Conservation (phyloP, 306 rosid genomes). For the Cicer judaicum region DNA sequence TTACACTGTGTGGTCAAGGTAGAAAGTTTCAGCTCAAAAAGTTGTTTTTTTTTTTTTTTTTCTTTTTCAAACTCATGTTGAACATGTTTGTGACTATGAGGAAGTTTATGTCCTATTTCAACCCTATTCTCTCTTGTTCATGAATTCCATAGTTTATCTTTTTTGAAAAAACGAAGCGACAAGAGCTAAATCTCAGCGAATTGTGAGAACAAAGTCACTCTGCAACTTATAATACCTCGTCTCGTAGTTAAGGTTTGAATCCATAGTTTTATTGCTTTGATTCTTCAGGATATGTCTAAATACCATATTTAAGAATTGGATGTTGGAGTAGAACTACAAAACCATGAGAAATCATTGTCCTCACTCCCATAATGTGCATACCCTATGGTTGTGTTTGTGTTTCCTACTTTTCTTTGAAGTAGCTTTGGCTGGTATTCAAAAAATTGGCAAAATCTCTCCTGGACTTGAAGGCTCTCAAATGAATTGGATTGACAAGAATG, state of each 20-base stretch:
- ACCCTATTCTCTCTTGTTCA: slow-evolving; percentile 6
- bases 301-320: background rate
- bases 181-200: no score
- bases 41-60: background rate
- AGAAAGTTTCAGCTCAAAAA: slow-evolving; percentile 7
- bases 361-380: slow-evolving; percentile 35
- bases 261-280: background rate
- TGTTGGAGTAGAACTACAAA: slow-evolving; percentile 29
- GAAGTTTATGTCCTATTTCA: slow-evolving; percentile 7
- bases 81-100: background rate
- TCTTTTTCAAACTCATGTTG: background rate
- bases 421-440: slow-evolving; percentile 50
- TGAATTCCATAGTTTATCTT: background rate
- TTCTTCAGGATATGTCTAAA: slow-evolving; percentile 14
- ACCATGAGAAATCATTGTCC: slow-evolving; percentile 54
- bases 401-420: slow-evolving; percentile 48
- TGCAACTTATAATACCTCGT: no score
- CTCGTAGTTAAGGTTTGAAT: no score
- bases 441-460: slow-evolving; percentile 48
- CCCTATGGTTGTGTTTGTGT: slow-evolving; percentile 40
- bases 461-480: slow-evolving; percentile 67
- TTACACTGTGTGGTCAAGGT: slow-evolving; percentile 21
- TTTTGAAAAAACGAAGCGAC: background rate
- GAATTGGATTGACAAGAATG: slow-evolving; percentile 66
- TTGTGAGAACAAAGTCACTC: no score